phyloP scores from a whole-genome alignment of 768 basidiomycete genomes.

The Amanita rubescens region DNA sequence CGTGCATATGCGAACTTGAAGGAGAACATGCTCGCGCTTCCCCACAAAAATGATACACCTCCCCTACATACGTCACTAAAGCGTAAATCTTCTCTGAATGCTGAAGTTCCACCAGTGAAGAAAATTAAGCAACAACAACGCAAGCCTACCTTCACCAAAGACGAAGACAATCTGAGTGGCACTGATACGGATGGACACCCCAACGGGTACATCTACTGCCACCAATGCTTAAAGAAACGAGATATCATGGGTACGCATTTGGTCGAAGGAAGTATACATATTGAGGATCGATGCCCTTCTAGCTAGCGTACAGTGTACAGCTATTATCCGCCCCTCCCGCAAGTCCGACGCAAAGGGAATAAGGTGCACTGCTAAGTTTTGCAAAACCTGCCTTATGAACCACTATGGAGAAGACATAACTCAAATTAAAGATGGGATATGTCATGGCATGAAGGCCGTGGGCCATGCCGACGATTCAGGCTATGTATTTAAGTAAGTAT shows the following conservation, averaged over 20 bases:
- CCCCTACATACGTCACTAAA: conserved; percentile 31
- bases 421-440: conserved; percentile 23
- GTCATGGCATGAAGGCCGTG: conserved; percentile 7
- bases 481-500: conserved; percentile 48
- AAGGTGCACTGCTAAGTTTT: conserved; percentile 54
- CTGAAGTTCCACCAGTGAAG: conserved; percentile 17
- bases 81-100: conserved; percentile 34
- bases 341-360: conserved; percentile 19
- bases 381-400: conserved; percentile 59
- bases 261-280: background rate
- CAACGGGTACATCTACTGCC: conserved; percentile 50
- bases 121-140: conserved; percentile 24
- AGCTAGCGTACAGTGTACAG: conserved; percentile 32
- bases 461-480: conserved; percentile 19
- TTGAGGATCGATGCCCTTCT: background rate
- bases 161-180: conserved; percentile 22
- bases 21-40: background rate
- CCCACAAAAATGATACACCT: background rate
- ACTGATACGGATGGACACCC: conserved; percentile 26
- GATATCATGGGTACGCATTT: conserved; percentile 37
- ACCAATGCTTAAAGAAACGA: conserved; percentile 64
- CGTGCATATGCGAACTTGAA: background rate
- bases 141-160: background rate
- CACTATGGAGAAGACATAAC: conserved; percentile 52
- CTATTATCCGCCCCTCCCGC: conserved; percentile 14